Conservation (phyloP, 352 stramenopile species). For the Phytopythium chamaehyphon region DNA sequence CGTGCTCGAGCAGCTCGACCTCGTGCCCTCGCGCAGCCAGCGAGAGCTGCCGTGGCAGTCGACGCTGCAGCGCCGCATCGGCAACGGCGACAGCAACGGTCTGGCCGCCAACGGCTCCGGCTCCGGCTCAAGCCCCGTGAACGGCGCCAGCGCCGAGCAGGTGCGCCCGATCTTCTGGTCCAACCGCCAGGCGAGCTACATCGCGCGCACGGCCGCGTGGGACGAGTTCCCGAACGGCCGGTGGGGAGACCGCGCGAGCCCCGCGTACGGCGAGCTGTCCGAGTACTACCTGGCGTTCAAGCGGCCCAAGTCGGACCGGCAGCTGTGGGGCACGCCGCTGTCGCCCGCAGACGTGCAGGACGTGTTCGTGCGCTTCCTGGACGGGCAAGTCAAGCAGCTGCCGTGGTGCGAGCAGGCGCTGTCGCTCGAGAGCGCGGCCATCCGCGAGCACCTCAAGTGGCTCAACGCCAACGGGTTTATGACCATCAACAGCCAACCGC, state of each 20-base stretch:
- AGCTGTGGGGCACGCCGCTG: conserved; percentile 83
- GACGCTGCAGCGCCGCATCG: conserved; percentile 51
- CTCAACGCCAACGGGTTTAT: conserved; percentile 91
- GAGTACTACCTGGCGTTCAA: conserved; percentile 92
- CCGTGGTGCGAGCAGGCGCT: conserved; percentile 97
- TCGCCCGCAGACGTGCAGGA: conserved; percentile 90
- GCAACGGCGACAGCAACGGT: conserved; percentile 49
- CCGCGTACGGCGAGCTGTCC: conserved; percentile 94
- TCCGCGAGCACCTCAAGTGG: conserved; percentile 79
- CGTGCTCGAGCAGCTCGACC: conserved; percentile 74
- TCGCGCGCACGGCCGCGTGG: conserved; percentile 95
- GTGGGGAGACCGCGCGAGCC: conserved; percentile 94
- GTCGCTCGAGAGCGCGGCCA: conserved; percentile 88
- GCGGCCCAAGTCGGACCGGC: conserved; percentile 66
- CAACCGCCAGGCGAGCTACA: conserved; percentile 96
- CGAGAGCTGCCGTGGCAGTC: conserved; percentile 73
- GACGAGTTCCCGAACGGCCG: conserved; percentile 96
- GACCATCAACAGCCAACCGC: conserved; percentile 95
- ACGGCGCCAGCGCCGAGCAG: conserved; percentile 68
- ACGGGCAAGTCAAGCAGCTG: conserved; percentile 83
- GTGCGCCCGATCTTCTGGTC: conserved; percentile 98
- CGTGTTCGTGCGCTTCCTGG: conserved; percentile 91
- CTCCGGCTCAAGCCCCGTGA: conserved; percentile 44
- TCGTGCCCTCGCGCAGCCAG: conserved; percentile 58
- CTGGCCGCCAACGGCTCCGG: conserved; percentile 47